A percentile compares a stretch with the other conserved stretches of the same genome.
phyloP scores from a whole-genome alignment of 306 rosid genomes.

The Abrus precatorius region DNA sequence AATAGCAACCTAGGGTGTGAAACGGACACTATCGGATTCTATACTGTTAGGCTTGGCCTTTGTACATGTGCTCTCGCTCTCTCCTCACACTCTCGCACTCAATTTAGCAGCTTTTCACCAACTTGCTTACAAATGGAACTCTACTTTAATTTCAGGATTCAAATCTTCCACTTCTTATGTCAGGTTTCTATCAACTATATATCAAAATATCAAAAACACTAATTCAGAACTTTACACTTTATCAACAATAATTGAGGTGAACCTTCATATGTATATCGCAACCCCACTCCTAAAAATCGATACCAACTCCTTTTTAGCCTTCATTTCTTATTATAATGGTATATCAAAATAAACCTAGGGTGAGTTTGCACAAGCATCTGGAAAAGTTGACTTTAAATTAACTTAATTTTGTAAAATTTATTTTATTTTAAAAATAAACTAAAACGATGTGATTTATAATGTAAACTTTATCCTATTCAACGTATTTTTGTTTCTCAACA shows the following conservation, averaged over 20 bases:
- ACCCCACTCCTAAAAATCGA: background rate
- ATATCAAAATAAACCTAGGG: background rate
- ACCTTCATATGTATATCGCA: slow-evolving; percentile 6
- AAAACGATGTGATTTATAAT: too few species aligned
- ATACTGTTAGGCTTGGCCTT: slow-evolving; percentile 9
- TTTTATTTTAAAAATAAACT: too few species aligned
- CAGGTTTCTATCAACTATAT: slow-evolving; percentile 33
- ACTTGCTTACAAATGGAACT: slow-evolving; percentile 41
- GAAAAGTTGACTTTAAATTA: too few species aligned
- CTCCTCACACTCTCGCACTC: background rate
- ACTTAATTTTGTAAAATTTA: too few species aligned
- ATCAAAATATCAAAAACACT: slow-evolving; percentile 47
- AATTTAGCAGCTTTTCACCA: slow-evolving; percentile 23
- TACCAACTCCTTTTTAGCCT: background rate
- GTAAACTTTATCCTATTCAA: too few species aligned
- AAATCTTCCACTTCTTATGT: slow-evolving; percentile 24
- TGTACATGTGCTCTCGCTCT: slow-evolving; percentile 31
- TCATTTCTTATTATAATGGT: background rate
- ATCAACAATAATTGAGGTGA: slow-evolving; percentile 61
- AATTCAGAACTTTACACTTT: slow-evolving; percentile 53
- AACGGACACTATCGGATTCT: background rate
- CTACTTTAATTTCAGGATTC: slow-evolving; percentile 28
- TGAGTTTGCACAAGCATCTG: too few species aligned
- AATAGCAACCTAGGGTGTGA: background rate
- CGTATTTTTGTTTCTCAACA: too few species aligned